These are phyloP conservation scores for Lichenothelia convexa DNA, from an alignment of 495 filamentous ascomycete species.

Conservation along the genomic window DNA sequence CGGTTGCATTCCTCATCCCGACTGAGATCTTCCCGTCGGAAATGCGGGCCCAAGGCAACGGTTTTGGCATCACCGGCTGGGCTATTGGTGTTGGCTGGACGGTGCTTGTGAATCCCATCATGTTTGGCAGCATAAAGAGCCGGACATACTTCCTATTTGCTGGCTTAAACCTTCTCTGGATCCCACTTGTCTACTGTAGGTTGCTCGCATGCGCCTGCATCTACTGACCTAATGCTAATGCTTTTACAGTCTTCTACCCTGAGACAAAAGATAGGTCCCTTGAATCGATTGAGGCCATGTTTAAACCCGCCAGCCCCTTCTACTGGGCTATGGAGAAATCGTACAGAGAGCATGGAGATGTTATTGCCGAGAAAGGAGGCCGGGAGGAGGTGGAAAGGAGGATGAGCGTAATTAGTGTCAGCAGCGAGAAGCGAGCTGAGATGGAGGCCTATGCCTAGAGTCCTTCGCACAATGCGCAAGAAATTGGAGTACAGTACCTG, in stretches of 20 bases:
- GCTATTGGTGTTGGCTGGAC: slow-evolving; percentile 37
- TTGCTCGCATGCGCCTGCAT: neutral
- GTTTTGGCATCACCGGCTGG: slow-evolving; percentile 38
- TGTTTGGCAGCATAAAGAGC: slow-evolving; percentile 11
- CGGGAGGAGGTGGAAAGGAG: too few species aligned
- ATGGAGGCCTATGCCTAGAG: too few species aligned
- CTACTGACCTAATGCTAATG: neutral
- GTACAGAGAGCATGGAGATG: neutral
- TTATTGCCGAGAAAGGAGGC: neutral
- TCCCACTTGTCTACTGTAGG: slow-evolving; percentile 15
- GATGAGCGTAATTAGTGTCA: neutral
- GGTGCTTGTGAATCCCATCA: slow-evolving; percentile 33
- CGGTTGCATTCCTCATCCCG: slow-evolving; percentile 33
- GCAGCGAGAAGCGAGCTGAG: neutral
- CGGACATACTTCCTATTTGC: slow-evolving; percentile 35
- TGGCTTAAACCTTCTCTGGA: slow-evolving; percentile 34
- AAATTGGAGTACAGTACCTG: too few species aligned
- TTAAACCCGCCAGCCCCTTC: neutral
- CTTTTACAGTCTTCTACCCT: slow-evolving; percentile 3
- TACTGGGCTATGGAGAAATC: neutral
- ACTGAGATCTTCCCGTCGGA: slow-evolving; percentile 36
- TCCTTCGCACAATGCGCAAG: too few species aligned
- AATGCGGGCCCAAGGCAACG: slow-evolving; percentile 35
- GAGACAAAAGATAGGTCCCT: slow-evolving; percentile 2
- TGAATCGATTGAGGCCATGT: slow-evolving; percentile 2